Base-by-base conservation (phyloP, 768 basidiomycete species). In the Psilocybe cubensis region DNA sequence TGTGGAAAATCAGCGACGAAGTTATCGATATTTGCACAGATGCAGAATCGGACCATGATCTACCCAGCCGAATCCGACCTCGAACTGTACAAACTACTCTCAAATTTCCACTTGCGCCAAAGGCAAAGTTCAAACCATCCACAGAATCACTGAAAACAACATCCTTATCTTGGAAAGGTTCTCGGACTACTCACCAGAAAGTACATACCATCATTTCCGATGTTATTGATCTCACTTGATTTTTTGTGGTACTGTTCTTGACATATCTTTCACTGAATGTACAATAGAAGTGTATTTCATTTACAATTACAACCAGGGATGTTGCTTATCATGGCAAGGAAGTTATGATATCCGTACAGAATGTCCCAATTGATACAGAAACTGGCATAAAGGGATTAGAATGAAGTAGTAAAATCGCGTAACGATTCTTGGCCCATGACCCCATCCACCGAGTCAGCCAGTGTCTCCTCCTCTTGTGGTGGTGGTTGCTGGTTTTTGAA, bases 321-420 rank as follows among this genome's bases (percentile, higher is more conserved):
- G 14, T 24, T 28, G 9, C 17, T 48, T 27, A 17, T 31, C 4
- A 11, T 35, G 38, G 38, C 11, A 53, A 28, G 20, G 25, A 43
- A 43, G 52, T 53, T 12, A 53, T 42, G 25, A 55, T 57, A 58
- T 49, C 29, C 53, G 24, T 63, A 64, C 55, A 60, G 27, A 52
- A 57, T 33, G 54, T 53, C 50, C 54, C 54, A 45, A 58, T 46
- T 52, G 50, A 58, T 58, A 61, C 42, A 58, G 41, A 57, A 27
- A 54, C 12, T 46, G 33, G 41, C 20, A 24, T 38, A n/a, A n/a
- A n/a, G n/a, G 21, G 52, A 57, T 73, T 63, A 84, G 61, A 81
- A 85, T 44, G 66, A 74, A 50, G 76, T 78, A 45, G 85, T 86
- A 68, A 87, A 87, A 70, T 87, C 85, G 65, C 83, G 75, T 56